These are phyloP conservation scores for Candida mattraensis DNA, from an alignment of 805 yeast genomes.

Conservation along the genomic window DNA sequence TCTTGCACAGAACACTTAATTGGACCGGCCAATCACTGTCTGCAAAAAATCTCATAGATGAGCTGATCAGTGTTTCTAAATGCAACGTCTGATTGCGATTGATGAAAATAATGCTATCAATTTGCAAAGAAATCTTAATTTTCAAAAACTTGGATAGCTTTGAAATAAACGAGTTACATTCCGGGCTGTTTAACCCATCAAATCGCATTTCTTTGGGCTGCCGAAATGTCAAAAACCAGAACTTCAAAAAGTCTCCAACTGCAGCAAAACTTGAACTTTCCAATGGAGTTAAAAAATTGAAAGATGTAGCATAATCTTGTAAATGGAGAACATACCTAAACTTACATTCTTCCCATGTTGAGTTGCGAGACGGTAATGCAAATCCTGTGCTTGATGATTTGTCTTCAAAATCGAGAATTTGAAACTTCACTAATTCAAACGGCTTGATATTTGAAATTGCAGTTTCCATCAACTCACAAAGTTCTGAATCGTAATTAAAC, in stretches of 20 bases:
- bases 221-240: conserved; percentile 18
- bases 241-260: conserved; percentile 16
- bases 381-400: conserved; percentile 15
- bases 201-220: conserved; percentile 18
- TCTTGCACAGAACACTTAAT: conserved; percentile 16
- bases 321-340: conserved; percentile 19
- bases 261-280: conserved; percentile 13
- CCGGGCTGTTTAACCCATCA: conserved; percentile 20
- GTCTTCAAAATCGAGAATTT: conserved; percentile 20
- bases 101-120: conserved; percentile 16
- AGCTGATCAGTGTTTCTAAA: conserved; percentile 18
- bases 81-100: conserved; percentile 9
- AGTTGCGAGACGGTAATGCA: conserved; percentile 7
- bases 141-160: conserved; percentile 9
- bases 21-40: conserved; percentile 21
- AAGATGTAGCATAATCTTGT: conserved; percentile 20
- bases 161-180: conserved; percentile 13
- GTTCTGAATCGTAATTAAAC: conserved; percentile 8
- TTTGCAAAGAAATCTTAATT: conserved; percentile 9
- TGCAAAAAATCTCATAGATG: conserved; percentile 20
- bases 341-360: conserved; percentile 15
- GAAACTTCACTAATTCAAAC: conserved; percentile 19
- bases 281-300: conserved; percentile 21
- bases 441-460: conserved; percentile 12
- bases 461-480: conserved; percentile 3